phyloP scores from a whole-genome alignment of 352 stramenopile genomes.

The Blastocystis sp. region DNA sequence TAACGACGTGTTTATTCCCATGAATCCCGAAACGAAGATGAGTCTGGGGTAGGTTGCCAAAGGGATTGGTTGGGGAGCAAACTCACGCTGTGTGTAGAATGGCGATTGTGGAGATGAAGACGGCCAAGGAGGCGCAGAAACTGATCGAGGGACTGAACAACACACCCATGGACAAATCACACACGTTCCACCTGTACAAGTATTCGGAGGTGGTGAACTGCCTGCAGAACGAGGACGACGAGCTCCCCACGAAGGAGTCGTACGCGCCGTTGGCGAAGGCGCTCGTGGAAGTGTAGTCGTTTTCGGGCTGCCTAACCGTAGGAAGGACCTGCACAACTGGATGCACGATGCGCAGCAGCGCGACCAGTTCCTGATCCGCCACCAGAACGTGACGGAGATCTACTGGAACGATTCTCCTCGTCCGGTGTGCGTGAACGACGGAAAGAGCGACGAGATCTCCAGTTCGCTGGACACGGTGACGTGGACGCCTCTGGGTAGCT shows the following conservation, averaged over 20 bases:
- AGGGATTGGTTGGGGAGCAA: not conserved
- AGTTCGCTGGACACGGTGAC: not conserved
- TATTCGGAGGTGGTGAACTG: not conserved
- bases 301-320: not conserved
- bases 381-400: not conserved
- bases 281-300: not conserved
- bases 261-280: not conserved
- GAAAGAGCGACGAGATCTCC: not conserved
- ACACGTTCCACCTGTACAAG: constrained; percentile 33
- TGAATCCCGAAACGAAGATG: not conserved
- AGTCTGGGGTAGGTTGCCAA: not conserved
- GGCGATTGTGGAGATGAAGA: constrained; percentile 4
- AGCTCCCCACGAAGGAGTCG: not conserved
- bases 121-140: not conserved
- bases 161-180: constrained; percentile 15
- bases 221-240: not conserved
- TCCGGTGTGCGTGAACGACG: not conserved
- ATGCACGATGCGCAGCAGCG: not conserved
- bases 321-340: not conserved
- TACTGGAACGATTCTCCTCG: not conserved
- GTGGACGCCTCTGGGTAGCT: constrained; percentile 17
- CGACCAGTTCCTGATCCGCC: constrained; percentile 17
- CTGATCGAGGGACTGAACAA: constrained; percentile 11
- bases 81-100: not conserved
- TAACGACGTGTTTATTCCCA: constrained; percentile 46